Percentiles rank a stretch among this genome's conserved stretches.
Conservation (phyloP, 305 asterid species). For the Nicotiana rustica region DNA sequence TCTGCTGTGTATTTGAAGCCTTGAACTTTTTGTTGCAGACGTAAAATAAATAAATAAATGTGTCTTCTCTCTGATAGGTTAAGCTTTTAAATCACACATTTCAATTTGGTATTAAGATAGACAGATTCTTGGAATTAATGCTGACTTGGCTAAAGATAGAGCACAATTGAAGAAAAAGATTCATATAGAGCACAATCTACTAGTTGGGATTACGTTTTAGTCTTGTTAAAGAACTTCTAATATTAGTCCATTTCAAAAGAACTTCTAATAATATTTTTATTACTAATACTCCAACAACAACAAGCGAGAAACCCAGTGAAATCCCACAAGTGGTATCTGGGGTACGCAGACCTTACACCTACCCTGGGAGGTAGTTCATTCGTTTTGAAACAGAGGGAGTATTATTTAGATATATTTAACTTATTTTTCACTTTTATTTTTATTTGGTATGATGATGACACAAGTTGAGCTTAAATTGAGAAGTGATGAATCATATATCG, state of each 20-base stretch:
- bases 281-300: too few relatives aligned
- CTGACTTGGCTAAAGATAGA: conserved; percentile 18
- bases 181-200: not conserved
- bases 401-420: not conserved
- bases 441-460: not conserved
- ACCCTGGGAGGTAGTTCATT: too few relatives aligned
- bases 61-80: not conserved
- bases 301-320: too few relatives aligned
- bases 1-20: conserved; percentile 15
- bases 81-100: conserved; percentile 13
- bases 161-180: not conserved
- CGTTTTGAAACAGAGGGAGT: too few relatives aligned
- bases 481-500: not conserved
- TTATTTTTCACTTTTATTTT: not conserved
- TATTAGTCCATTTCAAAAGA: not conserved
- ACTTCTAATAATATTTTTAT: too few relatives aligned
- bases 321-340: too few relatives aligned
- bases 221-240: not conserved
- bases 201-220: not conserved
- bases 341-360: too few relatives aligned
- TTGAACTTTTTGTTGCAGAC: conserved; percentile 1
- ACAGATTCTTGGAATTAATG: conserved; percentile 21
- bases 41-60: conserved; percentile 13
- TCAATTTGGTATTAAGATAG: not conserved
- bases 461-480: not conserved